These are phyloP conservation scores for Larix kaempferi DNA, from an alignment of 75 land plant species.

Conservation along the genomic window DNA sequence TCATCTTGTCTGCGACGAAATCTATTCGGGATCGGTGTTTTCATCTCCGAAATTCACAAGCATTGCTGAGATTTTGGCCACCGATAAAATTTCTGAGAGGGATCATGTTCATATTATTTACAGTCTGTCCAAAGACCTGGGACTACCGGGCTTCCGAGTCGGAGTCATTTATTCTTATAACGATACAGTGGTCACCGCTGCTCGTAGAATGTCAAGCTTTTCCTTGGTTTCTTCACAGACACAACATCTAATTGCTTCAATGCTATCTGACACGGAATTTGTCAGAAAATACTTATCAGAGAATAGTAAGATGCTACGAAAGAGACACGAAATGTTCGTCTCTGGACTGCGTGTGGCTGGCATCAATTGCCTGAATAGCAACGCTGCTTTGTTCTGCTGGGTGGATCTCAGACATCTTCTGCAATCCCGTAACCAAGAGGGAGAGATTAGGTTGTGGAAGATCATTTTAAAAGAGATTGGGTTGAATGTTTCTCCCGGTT, in stretches of 20 bases:
- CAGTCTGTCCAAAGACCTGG: conserved; percentile 65
- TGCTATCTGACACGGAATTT: conserved; percentile 45
- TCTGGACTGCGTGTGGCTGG: conserved; percentile 35
- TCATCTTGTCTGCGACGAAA: conserved; percentile 71
- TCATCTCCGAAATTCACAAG: conserved; percentile 41
- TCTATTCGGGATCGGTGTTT: conserved; percentile 59
- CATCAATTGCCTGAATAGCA: conserved; percentile 40
- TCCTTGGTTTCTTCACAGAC: conserved; percentile 53
- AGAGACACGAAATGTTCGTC: conserved; percentile 39
- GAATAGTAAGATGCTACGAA: conserved; percentile 33
- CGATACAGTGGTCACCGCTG: conserved; percentile 29
- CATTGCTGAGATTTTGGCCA: conserved; percentile 32
- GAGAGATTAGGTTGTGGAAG: conserved; percentile 70
- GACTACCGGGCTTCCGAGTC: conserved; percentile 62
- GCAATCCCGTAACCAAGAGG: conserved; percentile 31
- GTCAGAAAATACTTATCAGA: conserved; percentile 27
- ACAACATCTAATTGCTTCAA: conserved; percentile 34
- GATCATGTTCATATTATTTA: conserved; percentile 48
- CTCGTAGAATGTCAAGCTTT: conserved; percentile 47
- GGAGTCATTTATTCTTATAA: conserved; percentile 51
- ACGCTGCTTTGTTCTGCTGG: conserved; percentile 79
- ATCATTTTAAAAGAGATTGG: conserved; percentile 46
- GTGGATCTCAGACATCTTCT: conserved; percentile 60
- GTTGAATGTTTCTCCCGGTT: conserved; percentile 70
- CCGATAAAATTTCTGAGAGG: background rate